Evolutionary conservation across 805 yeast species (phyloP).

Genomic region (Ogataea ganodermae): DNA sequence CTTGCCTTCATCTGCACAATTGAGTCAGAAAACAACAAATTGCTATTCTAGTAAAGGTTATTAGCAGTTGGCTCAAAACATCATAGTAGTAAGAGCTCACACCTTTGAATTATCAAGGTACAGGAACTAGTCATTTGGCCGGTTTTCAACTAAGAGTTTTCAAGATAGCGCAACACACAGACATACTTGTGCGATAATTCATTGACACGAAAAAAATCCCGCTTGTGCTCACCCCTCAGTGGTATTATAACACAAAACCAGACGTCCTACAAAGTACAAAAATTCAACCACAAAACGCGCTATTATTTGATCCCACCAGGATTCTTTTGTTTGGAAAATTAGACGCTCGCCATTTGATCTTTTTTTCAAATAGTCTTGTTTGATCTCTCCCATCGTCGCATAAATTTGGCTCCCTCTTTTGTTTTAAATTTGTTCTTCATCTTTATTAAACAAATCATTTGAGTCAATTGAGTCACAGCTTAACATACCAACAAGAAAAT

Average conservation of each 20-base stretch:
- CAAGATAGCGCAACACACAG: not conserved
- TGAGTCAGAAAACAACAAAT: not conserved
- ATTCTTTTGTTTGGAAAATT: slow-evolving; percentile 5
- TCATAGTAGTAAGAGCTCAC: not conserved
- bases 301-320: not conserved
- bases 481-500: too few relatives aligned
- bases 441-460: not conserved
- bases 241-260: slow-evolving; percentile 1
- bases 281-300: slow-evolving; percentile 4
- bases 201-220: slow-evolving; percentile 1
- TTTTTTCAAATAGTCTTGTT: not conserved
- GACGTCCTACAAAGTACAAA: not conserved
- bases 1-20: slow-evolving; percentile 1
- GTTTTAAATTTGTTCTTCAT: not conserved
- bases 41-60: not conserved
- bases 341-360: slow-evolving; percentile 1
- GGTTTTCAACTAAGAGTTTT: not conserved
- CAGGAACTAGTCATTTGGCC: not conserved
- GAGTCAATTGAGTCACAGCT: not conserved
- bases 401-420: slow-evolving; percentile 6
- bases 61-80: slow-evolving; percentile 2
- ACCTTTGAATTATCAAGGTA: not conserved
- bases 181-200: not conserved
- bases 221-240: not conserved
- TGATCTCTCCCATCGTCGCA: not conserved